Conservation (phyloP, 768 basidiomycete species). For the Punctularia strigosozonata region DNA sequence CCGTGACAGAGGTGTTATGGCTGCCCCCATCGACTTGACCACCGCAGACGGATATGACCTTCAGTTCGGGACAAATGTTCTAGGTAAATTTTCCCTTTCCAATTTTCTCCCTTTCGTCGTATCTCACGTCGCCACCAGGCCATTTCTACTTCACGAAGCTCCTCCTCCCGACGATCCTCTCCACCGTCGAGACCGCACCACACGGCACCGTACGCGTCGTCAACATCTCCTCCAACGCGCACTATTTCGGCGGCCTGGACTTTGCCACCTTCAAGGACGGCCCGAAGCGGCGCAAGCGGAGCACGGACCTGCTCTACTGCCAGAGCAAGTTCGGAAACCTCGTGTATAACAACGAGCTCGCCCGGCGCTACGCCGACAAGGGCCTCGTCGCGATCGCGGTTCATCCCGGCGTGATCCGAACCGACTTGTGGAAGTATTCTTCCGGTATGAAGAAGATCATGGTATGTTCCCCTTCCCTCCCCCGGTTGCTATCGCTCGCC, state of each 20-base stretch:
- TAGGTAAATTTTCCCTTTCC: conserved; percentile 18
- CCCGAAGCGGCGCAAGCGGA: conserved; percentile 10
- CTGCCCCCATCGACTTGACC: conserved; percentile 14
- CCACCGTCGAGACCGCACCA: conserved; percentile 17
- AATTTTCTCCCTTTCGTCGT: no score
- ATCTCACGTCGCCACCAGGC: conserved; percentile 8
- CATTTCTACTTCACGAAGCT: conserved; percentile 24
- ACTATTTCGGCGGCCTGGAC: conserved; percentile 2
- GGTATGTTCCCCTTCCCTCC: conserved; percentile 8
- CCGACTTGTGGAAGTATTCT: conserved; percentile 8
- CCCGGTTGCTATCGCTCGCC: conserved; percentile 17
- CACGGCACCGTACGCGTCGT: conserved; percentile 24
- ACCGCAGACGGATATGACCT: conserved; percentile 29
- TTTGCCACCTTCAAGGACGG: conserved; percentile 15
- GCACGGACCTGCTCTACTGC: conserved; percentile 9
- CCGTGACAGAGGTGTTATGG: conserved; percentile 20
- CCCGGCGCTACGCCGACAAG: conserved; percentile 31
- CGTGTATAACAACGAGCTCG: conserved; percentile 32
- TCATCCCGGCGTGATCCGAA: conserved; percentile 27
- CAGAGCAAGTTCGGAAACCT: conserved; percentile 37
- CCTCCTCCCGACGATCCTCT: conserved; percentile 21
- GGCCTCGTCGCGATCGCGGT: conserved; percentile 34
- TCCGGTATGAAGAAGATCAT: not conserved
- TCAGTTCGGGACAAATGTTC: conserved; percentile 26
- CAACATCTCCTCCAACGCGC: conserved; percentile 14